phyloP scores from a whole-genome alignment of 139 green algal genomes.

The Closterium sp. region DNA sequence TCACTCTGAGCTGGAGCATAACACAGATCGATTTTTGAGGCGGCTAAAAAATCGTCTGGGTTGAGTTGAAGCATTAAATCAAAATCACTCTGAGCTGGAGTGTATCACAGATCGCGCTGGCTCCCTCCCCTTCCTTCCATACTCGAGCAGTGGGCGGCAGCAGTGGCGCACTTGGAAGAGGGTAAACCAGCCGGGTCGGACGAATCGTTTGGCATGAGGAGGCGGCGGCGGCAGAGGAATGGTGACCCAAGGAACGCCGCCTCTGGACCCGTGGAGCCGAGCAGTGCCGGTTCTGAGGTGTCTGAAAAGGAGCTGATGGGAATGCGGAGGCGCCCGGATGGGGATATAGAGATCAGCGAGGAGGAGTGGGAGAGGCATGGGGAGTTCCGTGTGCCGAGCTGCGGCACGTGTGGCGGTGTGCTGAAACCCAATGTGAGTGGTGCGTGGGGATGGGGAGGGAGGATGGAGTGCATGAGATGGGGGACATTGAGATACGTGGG shows the following conservation, averaged over 20 bases:
- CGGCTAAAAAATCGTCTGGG: too few species aligned
- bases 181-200: constrained; percentile 8
- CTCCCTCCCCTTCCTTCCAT: not conserved
- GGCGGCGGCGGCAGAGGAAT: constrained; percentile 28
- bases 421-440: constrained; percentile 52
- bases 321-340: constrained; percentile 34
- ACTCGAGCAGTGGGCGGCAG: constrained; percentile 19
- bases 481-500: too few species aligned
- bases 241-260: constrained; percentile 11
- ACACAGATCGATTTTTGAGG: too few species aligned
- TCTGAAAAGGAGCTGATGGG: not conserved
- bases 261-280: not conserved
- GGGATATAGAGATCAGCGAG: constrained; percentile 42
- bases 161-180: constrained; percentile 13
- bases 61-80: too few species aligned
- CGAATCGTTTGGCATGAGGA: not conserved
- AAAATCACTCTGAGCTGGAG: too few species aligned
- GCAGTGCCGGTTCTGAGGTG: not conserved
- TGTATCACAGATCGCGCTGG: too few species aligned
- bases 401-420: constrained; percentile 21
- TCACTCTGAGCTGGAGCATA: too few species aligned
- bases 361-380: not conserved
- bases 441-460: constrained; percentile 1
- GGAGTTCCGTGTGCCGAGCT: constrained; percentile 29
- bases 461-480: not conserved